Conservation (phyloP, 805 yeast species). For the Cyberlindnera euphorbiae region DNA sequence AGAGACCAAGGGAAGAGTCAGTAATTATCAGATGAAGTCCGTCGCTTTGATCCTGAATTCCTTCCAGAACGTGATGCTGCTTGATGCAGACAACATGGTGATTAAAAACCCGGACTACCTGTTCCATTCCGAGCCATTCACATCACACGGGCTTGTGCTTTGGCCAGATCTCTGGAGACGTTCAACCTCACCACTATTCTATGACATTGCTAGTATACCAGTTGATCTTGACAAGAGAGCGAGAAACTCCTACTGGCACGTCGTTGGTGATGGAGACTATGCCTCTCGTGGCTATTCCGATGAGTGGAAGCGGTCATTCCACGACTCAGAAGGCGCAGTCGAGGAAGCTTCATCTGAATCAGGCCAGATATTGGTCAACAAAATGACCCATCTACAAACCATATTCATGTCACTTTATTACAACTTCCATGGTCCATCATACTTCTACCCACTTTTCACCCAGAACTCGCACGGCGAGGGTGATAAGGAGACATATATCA, state of each 20-base stretch:
- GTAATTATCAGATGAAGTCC: slow-evolving; percentile 59
- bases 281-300: slow-evolving; percentile 7
- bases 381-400: slow-evolving; percentile 46
- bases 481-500: slow-evolving; percentile 59
- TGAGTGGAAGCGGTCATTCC: slow-evolving; percentile 13
- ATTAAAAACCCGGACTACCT: slow-evolving; percentile 49
- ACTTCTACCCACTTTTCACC: slow-evolving; percentile 54
- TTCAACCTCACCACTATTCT: slow-evolving; percentile 53
- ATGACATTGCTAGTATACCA: slow-evolving; percentile 43
- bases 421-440: slow-evolving; percentile 53
- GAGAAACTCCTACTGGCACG: slow-evolving; percentile 23
- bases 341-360: slow-evolving; percentile 59
- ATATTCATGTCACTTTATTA: slow-evolving; percentile 50
- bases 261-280: slow-evolving; percentile 17
- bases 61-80: slow-evolving; percentile 63
- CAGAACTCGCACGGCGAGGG: slow-evolving; percentile 67
- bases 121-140: slow-evolving; percentile 39
- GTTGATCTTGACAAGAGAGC: slow-evolving; percentile 32
- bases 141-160: slow-evolving; percentile 38
- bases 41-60: slow-evolving; percentile 69
- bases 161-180: slow-evolving; percentile 72
- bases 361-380: slow-evolving; percentile 53
- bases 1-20: slow-evolving; percentile 35
- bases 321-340: slow-evolving; percentile 46
- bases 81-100: slow-evolving; percentile 75